A percentile compares a stretch with the other conserved stretches of the same genome.
Conservation (phyloP, 768 basidiomycete genomes). For the Amanita subjunquillea region DNA sequence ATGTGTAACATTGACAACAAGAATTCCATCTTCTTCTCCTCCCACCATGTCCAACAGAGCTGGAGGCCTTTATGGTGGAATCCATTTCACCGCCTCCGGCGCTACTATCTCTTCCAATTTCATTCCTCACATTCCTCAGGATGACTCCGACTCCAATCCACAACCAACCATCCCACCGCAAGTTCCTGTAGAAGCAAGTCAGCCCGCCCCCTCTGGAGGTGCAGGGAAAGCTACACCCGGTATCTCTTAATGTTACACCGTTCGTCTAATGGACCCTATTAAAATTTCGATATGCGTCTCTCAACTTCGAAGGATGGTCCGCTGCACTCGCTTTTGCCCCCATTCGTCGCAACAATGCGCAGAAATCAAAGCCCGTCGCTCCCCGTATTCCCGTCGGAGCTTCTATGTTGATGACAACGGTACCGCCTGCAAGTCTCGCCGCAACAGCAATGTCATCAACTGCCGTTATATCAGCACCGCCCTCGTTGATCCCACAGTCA, state of each 20-base stretch:
- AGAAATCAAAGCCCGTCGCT: slow-evolving; percentile 47
- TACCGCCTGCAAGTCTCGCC: slow-evolving; percentile 14
- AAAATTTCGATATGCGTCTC: slow-evolving; percentile 28
- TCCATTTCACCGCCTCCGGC: slow-evolving; percentile 63
- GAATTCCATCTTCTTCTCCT: slow-evolving; percentile 10
- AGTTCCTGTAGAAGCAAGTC: slow-evolving; percentile 15
- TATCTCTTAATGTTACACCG: slow-evolving; percentile 44
- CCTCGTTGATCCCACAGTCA: slow-evolving; percentile 39
- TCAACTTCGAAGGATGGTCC: slow-evolving; percentile 62
- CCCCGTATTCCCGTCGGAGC: slow-evolving; percentile 55
- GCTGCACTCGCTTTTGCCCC: slow-evolving; percentile 86
- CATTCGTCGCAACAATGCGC: slow-evolving; percentile 46
- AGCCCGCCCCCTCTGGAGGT: slow-evolving; percentile 17
- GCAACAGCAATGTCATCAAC: slow-evolving; percentile 33
- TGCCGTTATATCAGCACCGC: slow-evolving; percentile 65
- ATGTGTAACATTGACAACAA: slow-evolving; percentile 3
- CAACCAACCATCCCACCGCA: slow-evolving; percentile 7
- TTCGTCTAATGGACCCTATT: slow-evolving; percentile 43
- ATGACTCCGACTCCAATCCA: neutral
- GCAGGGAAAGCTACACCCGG: slow-evolving; percentile 44
- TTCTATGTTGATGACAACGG: slow-evolving; percentile 33
- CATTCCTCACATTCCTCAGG: slow-evolving; percentile 13
- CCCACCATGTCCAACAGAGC: slow-evolving; percentile 65
- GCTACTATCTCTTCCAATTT: slow-evolving; percentile 41
- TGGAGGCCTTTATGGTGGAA: slow-evolving; percentile 80